Conservation (phyloP, 139 green algal species). For the Chlamydomonas sp. region DNA sequence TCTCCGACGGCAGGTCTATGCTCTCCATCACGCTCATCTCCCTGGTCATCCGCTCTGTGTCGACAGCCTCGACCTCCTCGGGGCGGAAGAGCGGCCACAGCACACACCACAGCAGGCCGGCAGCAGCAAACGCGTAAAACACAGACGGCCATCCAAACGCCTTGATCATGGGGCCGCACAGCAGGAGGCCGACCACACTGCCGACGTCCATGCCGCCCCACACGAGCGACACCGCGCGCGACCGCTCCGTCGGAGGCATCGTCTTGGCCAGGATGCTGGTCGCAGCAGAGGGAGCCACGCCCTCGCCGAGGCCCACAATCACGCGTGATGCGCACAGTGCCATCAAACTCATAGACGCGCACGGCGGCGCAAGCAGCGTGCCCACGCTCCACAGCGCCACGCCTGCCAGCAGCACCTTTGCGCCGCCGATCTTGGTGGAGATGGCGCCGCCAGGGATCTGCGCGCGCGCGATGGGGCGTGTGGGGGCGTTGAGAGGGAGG, state of each 20-base stretch:
- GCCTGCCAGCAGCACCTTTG: constrained; percentile 75
- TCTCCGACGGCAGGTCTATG: constrained; percentile 2
- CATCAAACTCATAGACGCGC: constrained; percentile 61
- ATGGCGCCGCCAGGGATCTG: constrained; percentile 83
- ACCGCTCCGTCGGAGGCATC: constrained; percentile 58
- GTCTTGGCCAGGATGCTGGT: constrained; percentile 78
- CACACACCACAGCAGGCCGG: constrained; percentile 82
- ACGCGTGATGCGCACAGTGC: constrained; percentile 76
- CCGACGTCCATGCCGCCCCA: constrained; percentile 94
- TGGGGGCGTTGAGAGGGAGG: too few species aligned
- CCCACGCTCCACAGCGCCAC: constrained; percentile 87
- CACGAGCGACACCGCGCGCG: constrained; percentile 74
- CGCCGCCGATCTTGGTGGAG: constrained; percentile 78
- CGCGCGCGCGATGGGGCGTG: too few species aligned
- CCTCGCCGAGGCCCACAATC: constrained; percentile 91
- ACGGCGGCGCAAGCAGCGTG: constrained; percentile 77
- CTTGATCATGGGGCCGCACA: constrained; percentile 82
- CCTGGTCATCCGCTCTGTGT: constrained; percentile 4
- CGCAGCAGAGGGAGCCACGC: constrained; percentile 84
- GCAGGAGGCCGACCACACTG: constrained; percentile 65
- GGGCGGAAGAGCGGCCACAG: constrained; percentile 70
- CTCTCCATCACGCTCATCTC: constrained; percentile 5
- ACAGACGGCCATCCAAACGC: constrained; percentile 87
- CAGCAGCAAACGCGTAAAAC: constrained; percentile 91
- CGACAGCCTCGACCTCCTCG: constrained; percentile 26